Conservation (phyloP, 2,329 filamentous ascomycete species). For the Colletotrichum siamense region DNA sequence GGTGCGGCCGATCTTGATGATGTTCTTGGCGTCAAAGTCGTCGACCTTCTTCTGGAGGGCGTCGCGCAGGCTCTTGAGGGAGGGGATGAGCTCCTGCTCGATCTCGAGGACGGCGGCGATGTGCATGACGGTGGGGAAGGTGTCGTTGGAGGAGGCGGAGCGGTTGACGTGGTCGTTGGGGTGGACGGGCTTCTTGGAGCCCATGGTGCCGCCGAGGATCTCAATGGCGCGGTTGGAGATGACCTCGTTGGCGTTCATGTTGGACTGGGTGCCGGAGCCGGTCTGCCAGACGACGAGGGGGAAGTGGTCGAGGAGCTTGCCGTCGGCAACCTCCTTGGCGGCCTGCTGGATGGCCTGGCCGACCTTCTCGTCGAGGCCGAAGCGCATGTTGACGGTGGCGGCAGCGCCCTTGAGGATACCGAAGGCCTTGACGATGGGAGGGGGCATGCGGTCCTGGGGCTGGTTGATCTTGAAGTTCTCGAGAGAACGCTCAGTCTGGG, state of each 20-base stretch:
- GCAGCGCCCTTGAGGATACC: conserved; percentile 97
- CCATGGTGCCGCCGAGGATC: conserved; percentile 92
- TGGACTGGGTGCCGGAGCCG: conserved; percentile 97
- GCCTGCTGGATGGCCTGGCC: conserved; percentile 95
- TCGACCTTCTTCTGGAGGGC: conserved; percentile 89
- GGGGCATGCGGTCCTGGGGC: conserved; percentile 97
- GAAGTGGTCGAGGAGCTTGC: conserved; percentile 96
- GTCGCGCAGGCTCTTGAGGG: conserved; percentile 80
- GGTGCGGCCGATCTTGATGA: conserved; percentile 99
- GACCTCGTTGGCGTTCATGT: conserved; percentile 99
- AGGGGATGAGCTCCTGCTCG: conserved; percentile 83
- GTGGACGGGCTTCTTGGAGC: conserved; percentile 97
- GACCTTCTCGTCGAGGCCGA: conserved; percentile 77
- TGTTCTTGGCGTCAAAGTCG: conserved; percentile 81
- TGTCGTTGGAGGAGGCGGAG: conserved; percentile 98
- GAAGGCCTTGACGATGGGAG: conserved; percentile 89
- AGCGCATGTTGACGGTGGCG: conserved; percentile 94
- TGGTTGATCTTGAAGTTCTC: conserved; percentile 99
- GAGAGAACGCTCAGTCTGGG: conserved; percentile 94
- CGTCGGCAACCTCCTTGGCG: conserved; percentile 87
- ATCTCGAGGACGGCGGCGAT: conserved; percentile 96
- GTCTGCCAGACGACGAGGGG: conserved; percentile 99
- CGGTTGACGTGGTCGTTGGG: conserved; percentile 99
- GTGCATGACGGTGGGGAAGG: conserved; percentile 99
- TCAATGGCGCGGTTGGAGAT: conserved; percentile 99